phyloP scores from a whole-genome alignment of 352 stramenopile species.

The Plasmopara muralis region DNA sequence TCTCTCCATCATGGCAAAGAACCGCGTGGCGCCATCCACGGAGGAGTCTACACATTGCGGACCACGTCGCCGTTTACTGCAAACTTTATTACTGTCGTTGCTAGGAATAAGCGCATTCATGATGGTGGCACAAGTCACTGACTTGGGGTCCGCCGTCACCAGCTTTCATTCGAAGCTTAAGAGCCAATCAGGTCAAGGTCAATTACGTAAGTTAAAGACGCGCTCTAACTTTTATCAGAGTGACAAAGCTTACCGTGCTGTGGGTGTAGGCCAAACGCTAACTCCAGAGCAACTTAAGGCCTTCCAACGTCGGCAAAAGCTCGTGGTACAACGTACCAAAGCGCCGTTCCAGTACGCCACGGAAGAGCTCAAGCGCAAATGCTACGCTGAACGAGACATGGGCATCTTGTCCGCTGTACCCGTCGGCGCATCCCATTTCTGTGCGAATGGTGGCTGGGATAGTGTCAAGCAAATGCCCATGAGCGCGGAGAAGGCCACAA shows the following conservation, averaged over 20 bases:
- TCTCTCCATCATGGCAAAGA: conserved; percentile 7
- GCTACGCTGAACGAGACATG: conserved; percentile 30
- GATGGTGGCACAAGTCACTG: conserved; percentile 10
- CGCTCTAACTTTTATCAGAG: background rate
- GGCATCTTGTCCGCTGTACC: conserved; percentile 25
- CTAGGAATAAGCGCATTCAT: conserved; percentile 5
- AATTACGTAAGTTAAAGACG: conserved; percentile 5
- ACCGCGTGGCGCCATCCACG: conserved; percentile 7
- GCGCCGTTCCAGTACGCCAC: conserved; percentile 24
- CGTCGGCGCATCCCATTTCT: conserved; percentile 20
- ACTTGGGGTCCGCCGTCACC: conserved; percentile 6
- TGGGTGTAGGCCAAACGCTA: background rate
- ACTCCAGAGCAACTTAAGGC: conserved; percentile 14
- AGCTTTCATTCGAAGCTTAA: conserved; percentile 3
- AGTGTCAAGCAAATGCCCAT: conserved; percentile 8
- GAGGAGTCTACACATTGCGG: conserved; percentile 8
- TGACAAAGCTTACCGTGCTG: conserved; percentile 4
- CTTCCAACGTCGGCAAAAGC: conserved; percentile 14
- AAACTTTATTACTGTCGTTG: conserved; percentile 12
- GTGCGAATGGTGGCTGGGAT: conserved; percentile 14
- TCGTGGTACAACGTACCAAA: conserved; percentile 15
- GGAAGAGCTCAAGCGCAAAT: conserved; percentile 19
- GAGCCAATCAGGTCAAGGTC: conserved; percentile 13
- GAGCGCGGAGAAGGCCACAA: conserved; percentile 16
- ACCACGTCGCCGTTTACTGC: conserved; percentile 5